phyloP scores from a whole-genome alignment of 306 rosid genomes.

The Glycyrrhiza uralensis region DNA sequence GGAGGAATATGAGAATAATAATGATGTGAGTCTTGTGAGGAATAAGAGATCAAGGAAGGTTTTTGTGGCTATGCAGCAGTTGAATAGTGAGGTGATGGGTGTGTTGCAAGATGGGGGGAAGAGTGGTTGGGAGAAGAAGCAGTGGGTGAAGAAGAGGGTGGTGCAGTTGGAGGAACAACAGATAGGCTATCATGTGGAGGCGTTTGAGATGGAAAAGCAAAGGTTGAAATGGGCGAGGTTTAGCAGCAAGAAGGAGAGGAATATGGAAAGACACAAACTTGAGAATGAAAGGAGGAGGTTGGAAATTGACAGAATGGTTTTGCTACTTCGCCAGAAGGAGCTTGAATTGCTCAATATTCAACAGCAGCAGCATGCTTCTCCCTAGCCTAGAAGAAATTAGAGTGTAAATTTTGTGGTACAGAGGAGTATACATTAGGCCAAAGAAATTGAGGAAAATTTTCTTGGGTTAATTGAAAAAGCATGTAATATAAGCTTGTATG shows the following conservation, averaged over 20 bases:
- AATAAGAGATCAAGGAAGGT: constrained; percentile 51
- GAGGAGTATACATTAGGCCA: not conserved
- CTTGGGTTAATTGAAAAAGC: not conserved
- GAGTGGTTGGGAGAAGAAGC: constrained; percentile 72
- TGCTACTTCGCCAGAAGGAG: constrained; percentile 67
- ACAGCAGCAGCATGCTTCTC: constrained; percentile 55
- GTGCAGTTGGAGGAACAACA: constrained; percentile 66
- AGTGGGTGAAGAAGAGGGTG: constrained; percentile 65
- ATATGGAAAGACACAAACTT: constrained; percentile 72
- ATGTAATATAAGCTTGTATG: not conserved
- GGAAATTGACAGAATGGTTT: constrained; percentile 70
- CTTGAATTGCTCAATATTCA: constrained; percentile 48
- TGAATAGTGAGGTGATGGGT: constrained; percentile 45
- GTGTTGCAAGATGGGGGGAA: constrained; percentile 64
- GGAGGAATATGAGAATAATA: constrained; percentile 49
- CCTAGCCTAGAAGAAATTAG: constrained; percentile 29
- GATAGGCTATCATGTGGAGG: constrained; percentile 39
- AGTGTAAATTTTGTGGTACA: constrained; percentile 24
- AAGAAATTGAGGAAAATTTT: not conserved
- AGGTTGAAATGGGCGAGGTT: constrained; percentile 74
- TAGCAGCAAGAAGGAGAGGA: constrained; percentile 87
- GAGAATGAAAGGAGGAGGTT: constrained; percentile 62
- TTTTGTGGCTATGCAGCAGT: constrained; percentile 30
- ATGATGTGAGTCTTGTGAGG: not conserved
- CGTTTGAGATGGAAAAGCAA: constrained; percentile 80